Conservation (phyloP, 179 eudicot species). For the Nepenthes alata region DNA sequence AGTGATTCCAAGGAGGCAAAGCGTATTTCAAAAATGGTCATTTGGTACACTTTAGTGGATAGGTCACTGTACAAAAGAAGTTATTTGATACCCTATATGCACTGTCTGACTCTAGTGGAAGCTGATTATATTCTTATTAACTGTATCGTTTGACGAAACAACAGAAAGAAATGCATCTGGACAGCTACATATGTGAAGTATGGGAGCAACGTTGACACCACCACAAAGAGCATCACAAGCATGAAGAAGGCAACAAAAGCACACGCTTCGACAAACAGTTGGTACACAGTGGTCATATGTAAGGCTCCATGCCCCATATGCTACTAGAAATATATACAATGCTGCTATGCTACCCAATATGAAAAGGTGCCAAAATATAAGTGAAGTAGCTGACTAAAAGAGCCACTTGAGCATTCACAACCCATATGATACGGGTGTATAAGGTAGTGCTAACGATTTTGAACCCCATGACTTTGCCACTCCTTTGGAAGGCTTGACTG, state of each 20-base stretch:
- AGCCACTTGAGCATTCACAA: slow-evolving; percentile 37
- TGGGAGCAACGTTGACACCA: slow-evolving; percentile 22
- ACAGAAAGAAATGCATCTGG: slow-evolving; percentile 18
- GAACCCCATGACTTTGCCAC: slow-evolving; percentile 28
- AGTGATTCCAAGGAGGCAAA: no score
- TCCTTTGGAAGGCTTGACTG: slow-evolving; percentile 28
- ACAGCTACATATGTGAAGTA: slow-evolving; percentile 20
- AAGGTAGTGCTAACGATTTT: slow-evolving; percentile 29
- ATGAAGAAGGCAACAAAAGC: slow-evolving; percentile 26
- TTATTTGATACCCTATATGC: no score
- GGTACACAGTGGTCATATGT: slow-evolving; percentile 23
- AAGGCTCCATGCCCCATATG: slow-evolving; percentile 24
- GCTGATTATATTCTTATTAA: slow-evolving; percentile 1
- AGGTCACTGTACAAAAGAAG: no score
- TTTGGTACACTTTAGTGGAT: no score
- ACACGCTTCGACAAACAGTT: slow-evolving; percentile 30
- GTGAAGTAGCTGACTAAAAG: slow-evolving; percentile 33
- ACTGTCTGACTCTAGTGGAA: no score
- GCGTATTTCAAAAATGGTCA: no score
- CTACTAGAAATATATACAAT: slow-evolving; percentile 29
- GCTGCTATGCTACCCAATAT: slow-evolving; percentile 33
- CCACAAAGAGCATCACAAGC: slow-evolving; percentile 20
- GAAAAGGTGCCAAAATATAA: slow-evolving; percentile 27
- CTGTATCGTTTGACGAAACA: slow-evolving; percentile 19
- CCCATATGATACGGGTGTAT: slow-evolving; percentile 33